phyloP scores from a whole-genome alignment of 2,329 filamentous ascomycete species.

The Pseudopithomyces chartarum region DNA sequence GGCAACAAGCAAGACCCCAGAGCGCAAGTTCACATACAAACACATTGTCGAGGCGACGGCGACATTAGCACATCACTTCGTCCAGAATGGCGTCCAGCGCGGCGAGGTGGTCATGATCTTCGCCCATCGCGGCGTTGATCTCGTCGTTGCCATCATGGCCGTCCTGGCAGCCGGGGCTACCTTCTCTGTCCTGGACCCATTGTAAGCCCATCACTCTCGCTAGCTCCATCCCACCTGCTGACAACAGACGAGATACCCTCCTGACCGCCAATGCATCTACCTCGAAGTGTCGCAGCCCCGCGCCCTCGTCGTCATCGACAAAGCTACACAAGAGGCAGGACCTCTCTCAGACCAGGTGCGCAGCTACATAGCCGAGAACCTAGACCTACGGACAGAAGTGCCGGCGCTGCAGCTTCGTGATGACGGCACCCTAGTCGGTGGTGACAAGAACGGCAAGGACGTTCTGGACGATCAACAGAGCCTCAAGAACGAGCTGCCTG shows the following conservation, averaged over 20 bases:
- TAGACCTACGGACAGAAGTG: constrained; percentile 74
- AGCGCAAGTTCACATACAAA: constrained; percentile 76
- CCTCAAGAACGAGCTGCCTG: constrained; percentile 63
- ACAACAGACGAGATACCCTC: constrained; percentile 66
- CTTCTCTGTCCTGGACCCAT: constrained; percentile 73
- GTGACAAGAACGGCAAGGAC: constrained; percentile 68
- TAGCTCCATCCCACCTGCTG: neutral
- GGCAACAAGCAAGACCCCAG: constrained; percentile 55
- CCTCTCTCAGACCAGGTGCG: constrained; percentile 63
- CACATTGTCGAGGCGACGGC: constrained; percentile 89
- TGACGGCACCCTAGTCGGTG: constrained; percentile 74
- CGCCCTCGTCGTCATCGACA: constrained; percentile 74
- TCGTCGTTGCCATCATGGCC: constrained; percentile 82
- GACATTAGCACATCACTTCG: constrained; percentile 77
- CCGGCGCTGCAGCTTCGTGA: constrained; percentile 74
- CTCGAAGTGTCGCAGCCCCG: constrained; percentile 78
- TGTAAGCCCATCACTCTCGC: constrained; percentile 51
- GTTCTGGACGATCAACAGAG: constrained; percentile 62
- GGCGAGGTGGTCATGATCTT: constrained; percentile 95
- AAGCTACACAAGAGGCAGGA: constrained; percentile 72
- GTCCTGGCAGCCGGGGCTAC: constrained; percentile 62
- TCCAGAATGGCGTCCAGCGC: constrained; percentile 71
- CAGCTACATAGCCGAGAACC: constrained; percentile 72
- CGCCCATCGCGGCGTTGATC: constrained; percentile 79
- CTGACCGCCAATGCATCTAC: constrained; percentile 79